Conservation (phyloP, 495 filamentous ascomycete genomes). For the Tuber umbilicatum region DNA sequence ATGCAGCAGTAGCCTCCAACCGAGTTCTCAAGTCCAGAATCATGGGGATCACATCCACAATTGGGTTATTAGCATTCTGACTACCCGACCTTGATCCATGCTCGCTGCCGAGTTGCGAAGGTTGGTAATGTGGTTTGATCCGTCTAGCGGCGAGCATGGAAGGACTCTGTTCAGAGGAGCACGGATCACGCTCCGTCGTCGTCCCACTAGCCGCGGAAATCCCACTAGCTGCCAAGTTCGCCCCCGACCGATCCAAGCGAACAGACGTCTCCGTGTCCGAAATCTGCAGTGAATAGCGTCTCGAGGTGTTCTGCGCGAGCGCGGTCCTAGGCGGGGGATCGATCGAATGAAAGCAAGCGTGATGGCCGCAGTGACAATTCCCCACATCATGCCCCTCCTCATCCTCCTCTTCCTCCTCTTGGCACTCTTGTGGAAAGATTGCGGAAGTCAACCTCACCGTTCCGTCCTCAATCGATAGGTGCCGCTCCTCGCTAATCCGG, state of each 20-base stretch:
- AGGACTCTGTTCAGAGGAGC: slow-evolving; percentile 18
- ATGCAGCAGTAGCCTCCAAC: background rate
- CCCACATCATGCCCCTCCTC: slow-evolving; percentile 22
- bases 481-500: slow-evolving; percentile 12
- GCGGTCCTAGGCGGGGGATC: slow-evolving; percentile 5
- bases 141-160: slow-evolving; percentile 11
- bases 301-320: slow-evolving; percentile 14
- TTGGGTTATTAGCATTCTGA: slow-evolving; percentile 2
- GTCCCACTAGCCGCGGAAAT: slow-evolving; percentile 33
- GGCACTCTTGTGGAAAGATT: background rate
- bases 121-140: slow-evolving; percentile 12
- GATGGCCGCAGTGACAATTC: slow-evolving; percentile 32
- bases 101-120: slow-evolving; percentile 17
- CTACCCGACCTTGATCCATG: slow-evolving; percentile 13
- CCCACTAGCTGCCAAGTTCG: slow-evolving; percentile 22
- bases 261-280: slow-evolving; percentile 16
- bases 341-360: slow-evolving; percentile 35
- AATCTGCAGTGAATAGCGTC: slow-evolving; percentile 21
- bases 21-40: background rate
- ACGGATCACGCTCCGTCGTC: slow-evolving; percentile 33
- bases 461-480: background rate
- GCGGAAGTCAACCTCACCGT: background rate
- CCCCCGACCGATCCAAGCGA: slow-evolving; percentile 21
- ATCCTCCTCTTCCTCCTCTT: slow-evolving; percentile 6
- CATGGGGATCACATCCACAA: background rate